phyloP scores from a whole-genome alignment of 768 basidiomycete species.

The Lentinus tigrinus region DNA sequence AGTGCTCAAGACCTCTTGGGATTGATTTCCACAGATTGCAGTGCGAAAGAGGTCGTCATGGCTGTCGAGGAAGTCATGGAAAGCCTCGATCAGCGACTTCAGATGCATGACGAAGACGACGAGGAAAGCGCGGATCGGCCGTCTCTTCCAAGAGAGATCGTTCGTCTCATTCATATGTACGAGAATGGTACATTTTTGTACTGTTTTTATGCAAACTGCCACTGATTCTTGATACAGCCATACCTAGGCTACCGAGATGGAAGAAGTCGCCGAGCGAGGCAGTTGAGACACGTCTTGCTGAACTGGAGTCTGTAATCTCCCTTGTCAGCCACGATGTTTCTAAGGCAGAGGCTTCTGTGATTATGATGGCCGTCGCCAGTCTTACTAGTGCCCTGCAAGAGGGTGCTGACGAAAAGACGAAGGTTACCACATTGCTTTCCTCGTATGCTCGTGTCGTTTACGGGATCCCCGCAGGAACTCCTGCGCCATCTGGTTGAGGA shows the following conservation, averaged over 20 bases:
- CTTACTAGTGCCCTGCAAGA: background rate
- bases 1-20: slow-evolving; percentile 33
- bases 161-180: slow-evolving; percentile 25
- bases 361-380: slow-evolving; percentile 7
- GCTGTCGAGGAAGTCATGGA: slow-evolving; percentile 41
- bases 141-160: slow-evolving; percentile 16
- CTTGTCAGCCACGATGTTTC: slow-evolving; percentile 7
- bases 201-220: background rate
- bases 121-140: slow-evolving; percentile 16
- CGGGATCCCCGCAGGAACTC: slow-evolving; percentile 2
- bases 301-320: slow-evolving; percentile 13
- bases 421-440: background rate
- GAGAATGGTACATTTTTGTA: slow-evolving; percentile 14
- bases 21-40: slow-evolving; percentile 31
- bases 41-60: slow-evolving; percentile 43
- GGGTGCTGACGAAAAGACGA: slow-evolving; percentile 1
- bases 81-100: slow-evolving; percentile 19
- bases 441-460: background rate
- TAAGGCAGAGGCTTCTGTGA: background rate
- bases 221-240: slow-evolving; percentile 15
- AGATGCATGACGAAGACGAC: slow-evolving; percentile 13
- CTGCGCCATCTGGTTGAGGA: slow-evolving; percentile 6
- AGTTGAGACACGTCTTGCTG: slow-evolving; percentile 16
- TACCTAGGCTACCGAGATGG: slow-evolving; percentile 23
- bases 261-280: slow-evolving; percentile 16